Evolutionary conservation across 345 rosid genomes (phyloP).

Genomic region (Boechera divaricarpa): DNA sequence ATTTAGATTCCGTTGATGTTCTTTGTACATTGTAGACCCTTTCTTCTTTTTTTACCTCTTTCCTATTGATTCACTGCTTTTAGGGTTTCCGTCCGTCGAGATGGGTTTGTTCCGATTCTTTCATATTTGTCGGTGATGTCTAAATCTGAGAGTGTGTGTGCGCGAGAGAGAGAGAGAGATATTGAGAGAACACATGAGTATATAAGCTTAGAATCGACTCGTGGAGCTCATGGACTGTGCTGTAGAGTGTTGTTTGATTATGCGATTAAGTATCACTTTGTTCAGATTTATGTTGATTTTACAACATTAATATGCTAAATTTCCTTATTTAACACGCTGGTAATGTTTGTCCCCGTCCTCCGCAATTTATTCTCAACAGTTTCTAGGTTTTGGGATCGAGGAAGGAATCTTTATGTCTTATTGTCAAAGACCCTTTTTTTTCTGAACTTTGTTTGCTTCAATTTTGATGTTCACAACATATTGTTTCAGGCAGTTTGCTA

Average conservation of each 20-base stretch:
- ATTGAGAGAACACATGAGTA: neutral
- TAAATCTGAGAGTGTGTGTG: neutral
- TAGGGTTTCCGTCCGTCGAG: conserved; percentile 20
- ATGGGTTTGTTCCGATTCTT: neutral
- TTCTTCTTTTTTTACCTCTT: neutral
- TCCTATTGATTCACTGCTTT: conserved; percentile 31
- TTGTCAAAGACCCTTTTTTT: neutral
- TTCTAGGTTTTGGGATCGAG: conserved; percentile 25
- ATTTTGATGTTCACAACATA: conserved; percentile 26
- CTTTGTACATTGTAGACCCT: conserved; percentile 32
- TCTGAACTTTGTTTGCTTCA: conserved; percentile 21
- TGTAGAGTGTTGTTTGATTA: neutral
- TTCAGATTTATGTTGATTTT: conserved; percentile 7
- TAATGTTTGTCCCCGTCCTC: neutral
- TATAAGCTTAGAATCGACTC: conserved; percentile 9
- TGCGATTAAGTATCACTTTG: neutral
- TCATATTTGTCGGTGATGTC: conserved; percentile 6
- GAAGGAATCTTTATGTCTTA: conserved; percentile 5
- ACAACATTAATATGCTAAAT: neutral
- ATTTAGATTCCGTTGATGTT: conserved; percentile 19
- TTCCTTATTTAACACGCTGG: neutral
- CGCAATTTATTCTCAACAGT: neutral
- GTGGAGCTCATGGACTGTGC: conserved; percentile 20
- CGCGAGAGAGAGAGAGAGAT: neutral
- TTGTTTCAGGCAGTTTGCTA: conserved; percentile 77